These are phyloP conservation scores for Septoria linicola DNA, from an alignment of 2,329 filamentous ascomycete species.

Conservation along the genomic window DNA sequence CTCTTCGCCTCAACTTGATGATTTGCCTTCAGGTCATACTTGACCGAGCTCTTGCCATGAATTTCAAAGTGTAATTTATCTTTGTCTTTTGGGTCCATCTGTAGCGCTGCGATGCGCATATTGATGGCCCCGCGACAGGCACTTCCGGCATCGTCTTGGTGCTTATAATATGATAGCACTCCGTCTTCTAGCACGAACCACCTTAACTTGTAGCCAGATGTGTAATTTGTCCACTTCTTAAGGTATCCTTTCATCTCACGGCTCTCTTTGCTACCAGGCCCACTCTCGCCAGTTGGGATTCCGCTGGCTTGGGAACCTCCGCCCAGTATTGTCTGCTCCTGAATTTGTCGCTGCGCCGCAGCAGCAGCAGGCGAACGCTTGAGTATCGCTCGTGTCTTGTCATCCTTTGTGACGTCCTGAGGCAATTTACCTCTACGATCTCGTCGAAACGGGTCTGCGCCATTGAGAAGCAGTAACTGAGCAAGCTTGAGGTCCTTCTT, in stretches of 20 bases:
- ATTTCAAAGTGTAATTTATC: constrained; percentile 99
- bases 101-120: constrained; percentile 91
- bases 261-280: constrained; percentile 74
- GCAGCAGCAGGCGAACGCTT: constrained; percentile 94
- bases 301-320: constrained; percentile 54
- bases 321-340: constrained; percentile 93
- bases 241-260: constrained; percentile 98
- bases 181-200: constrained; percentile 99
- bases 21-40: constrained; percentile 96
- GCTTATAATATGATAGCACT: constrained; percentile 97
- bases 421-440: constrained; percentile 94
- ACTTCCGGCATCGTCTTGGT: constrained; percentile 94
- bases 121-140: constrained; percentile 97
- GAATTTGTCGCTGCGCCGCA: constrained; percentile 89
- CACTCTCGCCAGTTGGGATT: constrained; percentile 45
- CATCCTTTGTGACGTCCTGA: constrained; percentile 94
- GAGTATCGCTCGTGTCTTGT: constrained; percentile 79
- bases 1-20: constrained; percentile 97
- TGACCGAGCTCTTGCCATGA: constrained; percentile 95
- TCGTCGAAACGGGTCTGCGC: constrained; percentile 90
- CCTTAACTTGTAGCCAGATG: constrained; percentile 89
- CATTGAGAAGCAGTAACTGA: constrained; percentile 85
- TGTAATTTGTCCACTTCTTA: constrained; percentile 99
- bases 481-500: constrained; percentile 85
- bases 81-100: constrained; percentile 97